Evolutionary conservation across 2,329 filamentous ascomycete species (phyloP), one percentile per base, ranked within the genome.

Genomic region (Xylaria arbuscula): DNA sequence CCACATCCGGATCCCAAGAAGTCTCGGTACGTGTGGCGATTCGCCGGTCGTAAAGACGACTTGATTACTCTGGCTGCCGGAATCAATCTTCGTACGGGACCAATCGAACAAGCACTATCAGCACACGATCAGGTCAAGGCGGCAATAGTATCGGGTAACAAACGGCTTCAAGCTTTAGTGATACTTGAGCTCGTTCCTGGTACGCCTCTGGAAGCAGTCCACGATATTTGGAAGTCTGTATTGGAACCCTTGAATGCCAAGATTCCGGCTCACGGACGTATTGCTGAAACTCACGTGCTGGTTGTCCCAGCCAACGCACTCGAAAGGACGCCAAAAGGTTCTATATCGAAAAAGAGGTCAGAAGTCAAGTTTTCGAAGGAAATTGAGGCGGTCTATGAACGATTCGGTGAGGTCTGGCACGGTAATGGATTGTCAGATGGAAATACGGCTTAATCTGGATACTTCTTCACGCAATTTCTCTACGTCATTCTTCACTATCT

Each of bases 41-140:
- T 73, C 19, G 64, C 64, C 0, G 73, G 73, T 32, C 67, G 73
- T 11, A 73, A 73, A 15, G 76, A 78, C 42, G 76, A 75, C 38
- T 66, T 78, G 4, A 70, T 74, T 15, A 71, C 67, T 15, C 71
- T 75, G 36, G 66, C 68, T 1, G 66, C 70, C 1, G 72, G 71
- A 54, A 67, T 73, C 36, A 75, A 70, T 36, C 60, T 73, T n/a
- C 62, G 66, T 45, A 72, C 72, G 3, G 70, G 57, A 4, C 45
- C 66, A 17, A 67, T 74, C 11, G 73, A 74, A 64, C 34, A 56
- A 22, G 67, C 66, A 6, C 58, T 75, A 17, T 47, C 22, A 24
- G 54, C 59, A n/a, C 42, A 69, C 32, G 36, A 15, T 0, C 51
- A 64, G 15, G 72, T 68, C 3, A 51, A 64, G n/a, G 67, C 53